Evolutionary conservation across 192 early-diverging fungal species (phyloP), one percentile per base, ranked within the genome.

Genomic region (Phlyctochytrium arcticum): DNA sequence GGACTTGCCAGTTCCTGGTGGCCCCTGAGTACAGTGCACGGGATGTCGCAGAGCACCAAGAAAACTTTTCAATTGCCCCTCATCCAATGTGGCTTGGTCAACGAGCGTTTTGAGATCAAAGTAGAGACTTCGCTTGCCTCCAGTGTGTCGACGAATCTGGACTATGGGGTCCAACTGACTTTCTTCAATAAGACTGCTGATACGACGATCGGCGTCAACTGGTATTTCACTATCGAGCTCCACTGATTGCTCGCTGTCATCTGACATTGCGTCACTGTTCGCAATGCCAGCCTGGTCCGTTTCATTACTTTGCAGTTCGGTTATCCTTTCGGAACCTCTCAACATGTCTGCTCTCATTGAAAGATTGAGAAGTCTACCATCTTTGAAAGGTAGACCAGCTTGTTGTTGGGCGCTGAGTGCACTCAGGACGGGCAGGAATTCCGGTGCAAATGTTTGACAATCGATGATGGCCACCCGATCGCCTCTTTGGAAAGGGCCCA

Each of bases 1-100:
- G 51, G 66, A 70, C 62, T 74, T 74, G n/a, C 72, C 72, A 29
- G 70, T 74, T 33, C 72, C 72, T 5, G 71, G 71, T 12, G 72
- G 72, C 15, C 69, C 70, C 70, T 72, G 69, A 5, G 71, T 73
- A 44, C 66, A 70, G 60, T 73, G 71, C 7, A 73, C 71, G 33
- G 71, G 70, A 62, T 69, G 35, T 10, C 21, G 48, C 24, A 74
- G 60, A 21, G 69, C 50, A 30, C 56, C 69, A 31, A 74, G 7
- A 44, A 74, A 74, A 46, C 69, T 72, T n/a, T 74, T 57, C 31
- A 74, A 66, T 54, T 74, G 72, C 23, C 69, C 69, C 17, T 39
- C 36, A 60, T 74, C 72, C 29, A 74, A 48, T 6, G 72, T 74
- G 12, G 70, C 72, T 19, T 12, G 12, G 32, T 74, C n/a, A 10